phyloP scores from a whole-genome alignment of 345 rosid species.

The Citropsis articulata region DNA sequence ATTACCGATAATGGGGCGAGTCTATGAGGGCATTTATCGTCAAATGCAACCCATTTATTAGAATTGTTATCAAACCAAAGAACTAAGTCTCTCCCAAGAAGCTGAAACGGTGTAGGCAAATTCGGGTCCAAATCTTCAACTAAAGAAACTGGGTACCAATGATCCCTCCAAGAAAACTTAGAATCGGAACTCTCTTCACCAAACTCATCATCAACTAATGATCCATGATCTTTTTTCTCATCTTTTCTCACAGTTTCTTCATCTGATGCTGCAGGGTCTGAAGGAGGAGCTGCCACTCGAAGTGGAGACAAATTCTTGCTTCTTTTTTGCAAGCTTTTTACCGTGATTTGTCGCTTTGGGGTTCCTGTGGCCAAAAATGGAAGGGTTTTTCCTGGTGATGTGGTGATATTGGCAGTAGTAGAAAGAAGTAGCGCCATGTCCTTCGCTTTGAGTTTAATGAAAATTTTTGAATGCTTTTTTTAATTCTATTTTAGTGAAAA shows the following conservation, averaged over 20 bases:
- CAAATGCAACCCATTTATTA: slow-evolving; percentile 84
- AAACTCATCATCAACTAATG: slow-evolving; percentile 41
- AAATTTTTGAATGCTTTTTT: too few species aligned
- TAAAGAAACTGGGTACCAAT: slow-evolving; percentile 95
- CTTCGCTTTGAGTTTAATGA: neutral
- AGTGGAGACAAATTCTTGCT: slow-evolving; percentile 23
- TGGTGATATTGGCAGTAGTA: slow-evolving; percentile 13
- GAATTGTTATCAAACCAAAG: slow-evolving; percentile 72
- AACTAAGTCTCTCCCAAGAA: slow-evolving; percentile 89
- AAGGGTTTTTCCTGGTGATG: slow-evolving; percentile 10
- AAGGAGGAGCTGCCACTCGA: slow-evolving; percentile 62
- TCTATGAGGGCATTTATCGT: slow-evolving; percentile 92
- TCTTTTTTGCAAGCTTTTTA: slow-evolving; percentile 1
- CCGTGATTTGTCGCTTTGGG: slow-evolving; percentile 17
- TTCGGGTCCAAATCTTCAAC: slow-evolving; percentile 80
- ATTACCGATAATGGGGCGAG: slow-evolving; percentile 93
- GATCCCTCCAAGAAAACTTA: slow-evolving; percentile 90
- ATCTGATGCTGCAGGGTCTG: slow-evolving; percentile 34
- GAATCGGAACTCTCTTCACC: slow-evolving; percentile 51
- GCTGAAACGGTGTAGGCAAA: slow-evolving; percentile 84
- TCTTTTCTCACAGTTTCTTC: slow-evolving; percentile 18
- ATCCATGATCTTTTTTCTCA: slow-evolving; percentile 28
- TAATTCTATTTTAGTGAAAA: neutral
- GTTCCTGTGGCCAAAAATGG: slow-evolving; percentile 18
- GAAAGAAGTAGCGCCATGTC: slow-evolving; percentile 26